Percentiles rank a stretch among this genome's conserved stretches.
These are phyloP conservation scores for Panicum virgatum DNA, from an alignment of 202 grass and related monocot genomes.

Conservation along the genomic window DNA sequence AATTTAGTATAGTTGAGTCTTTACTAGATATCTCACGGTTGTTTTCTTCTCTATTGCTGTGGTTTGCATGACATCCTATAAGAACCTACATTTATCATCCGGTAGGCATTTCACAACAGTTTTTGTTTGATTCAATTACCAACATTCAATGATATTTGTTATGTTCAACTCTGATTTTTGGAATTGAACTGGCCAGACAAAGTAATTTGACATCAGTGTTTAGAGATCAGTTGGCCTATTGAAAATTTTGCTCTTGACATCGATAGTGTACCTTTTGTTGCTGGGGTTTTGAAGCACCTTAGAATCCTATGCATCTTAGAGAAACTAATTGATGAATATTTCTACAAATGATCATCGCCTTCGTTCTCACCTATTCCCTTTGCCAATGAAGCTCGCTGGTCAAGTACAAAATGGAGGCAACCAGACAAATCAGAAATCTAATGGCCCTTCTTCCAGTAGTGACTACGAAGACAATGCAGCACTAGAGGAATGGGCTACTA, in stretches of 20 bases:
- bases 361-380: constrained; percentile 12
- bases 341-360: not conserved
- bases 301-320: not conserved
- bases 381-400: constrained; percentile 40
- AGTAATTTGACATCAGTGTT: constrained; percentile 16
- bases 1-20: constrained; percentile 19
- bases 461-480: constrained; percentile 52
- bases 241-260: not conserved
- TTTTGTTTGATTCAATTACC: not conserved
- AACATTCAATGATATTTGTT: not conserved
- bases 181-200: constrained; percentile 25
- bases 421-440: constrained; percentile 52
- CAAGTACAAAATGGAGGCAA: constrained; percentile 55
- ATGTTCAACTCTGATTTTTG: not conserved
- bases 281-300: not conserved
- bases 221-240: not conserved
- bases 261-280: not conserved
- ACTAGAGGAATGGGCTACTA: constrained; percentile 73
- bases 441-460: constrained; percentile 61
- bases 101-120: not conserved
- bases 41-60: constrained; percentile 5
- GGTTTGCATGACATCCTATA: not conserved
- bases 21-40: not conserved
- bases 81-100: not conserved
- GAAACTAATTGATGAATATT: not conserved